Percentiles rank a stretch among this genome's conserved stretches.
phyloP scores from a whole-genome alignment of 179 eudicot genomes.

The Amaranthus tricolor region DNA sequence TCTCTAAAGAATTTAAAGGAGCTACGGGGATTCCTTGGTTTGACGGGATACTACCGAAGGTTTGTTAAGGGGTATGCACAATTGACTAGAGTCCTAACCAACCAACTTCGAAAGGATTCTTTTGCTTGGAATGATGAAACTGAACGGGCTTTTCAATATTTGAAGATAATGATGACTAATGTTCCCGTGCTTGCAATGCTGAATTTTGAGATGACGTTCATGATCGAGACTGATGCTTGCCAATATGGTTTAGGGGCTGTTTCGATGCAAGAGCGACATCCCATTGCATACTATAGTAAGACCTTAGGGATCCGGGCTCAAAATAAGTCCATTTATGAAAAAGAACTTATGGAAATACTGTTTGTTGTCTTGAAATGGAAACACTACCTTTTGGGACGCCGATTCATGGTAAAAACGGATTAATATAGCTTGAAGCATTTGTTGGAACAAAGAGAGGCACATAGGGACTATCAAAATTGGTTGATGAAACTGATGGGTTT shows the following conservation, averaged over 20 bases:
- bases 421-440: background rate
- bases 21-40: too few species aligned
- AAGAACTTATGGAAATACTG: constrained; percentile 9
- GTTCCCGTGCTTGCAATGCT: too few species aligned
- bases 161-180: too few species aligned
- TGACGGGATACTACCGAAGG: too few species aligned
- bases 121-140: too few species aligned
- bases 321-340: background rate
- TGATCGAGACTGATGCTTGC: background rate
- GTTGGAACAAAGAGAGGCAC: background rate
- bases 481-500: too few species aligned
- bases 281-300: background rate
- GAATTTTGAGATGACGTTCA: too few species aligned
- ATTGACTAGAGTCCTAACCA: too few species aligned
- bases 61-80: too few species aligned
- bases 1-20: background rate
- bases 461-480: background rate
- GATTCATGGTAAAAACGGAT: constrained; percentile 7
- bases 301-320: too few species aligned
- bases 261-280: background rate
- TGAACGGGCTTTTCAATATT: background rate
- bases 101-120: too few species aligned
- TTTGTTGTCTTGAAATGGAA: constrained; percentile 7
- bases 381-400: constrained; percentile 1
- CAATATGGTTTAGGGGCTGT: background rate